Conservation (phyloP, 75 land plant genomes). For the Selaginella moellendorffii region DNA sequence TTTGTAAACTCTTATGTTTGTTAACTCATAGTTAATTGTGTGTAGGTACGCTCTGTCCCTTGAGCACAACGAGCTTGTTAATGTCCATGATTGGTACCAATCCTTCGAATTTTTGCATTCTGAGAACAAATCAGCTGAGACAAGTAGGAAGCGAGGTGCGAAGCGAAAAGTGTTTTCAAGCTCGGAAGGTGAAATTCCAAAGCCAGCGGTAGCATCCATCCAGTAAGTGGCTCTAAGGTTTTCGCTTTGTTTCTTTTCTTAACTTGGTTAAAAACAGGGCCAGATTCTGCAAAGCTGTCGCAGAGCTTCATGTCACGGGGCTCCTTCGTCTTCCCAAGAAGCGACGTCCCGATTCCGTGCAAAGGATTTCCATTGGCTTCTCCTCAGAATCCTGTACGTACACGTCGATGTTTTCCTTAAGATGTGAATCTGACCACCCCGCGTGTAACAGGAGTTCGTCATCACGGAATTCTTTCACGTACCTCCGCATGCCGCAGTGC, state of each 20-base stretch:
- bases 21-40: background rate
- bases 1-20: background rate
- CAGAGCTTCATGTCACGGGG: conserved; percentile 74
- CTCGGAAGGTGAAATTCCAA: conserved; percentile 22
- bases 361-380: conserved; percentile 69
- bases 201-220: conserved; percentile 31
- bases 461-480: too few relatives aligned
- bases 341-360: conserved; percentile 66
- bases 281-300: conserved; percentile 65
- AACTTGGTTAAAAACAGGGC: conserved; percentile 40
- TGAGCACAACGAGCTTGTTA: conserved; percentile 78
- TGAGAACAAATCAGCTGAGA: background rate
- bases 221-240: conserved; percentile 42
- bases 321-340: conserved; percentile 66
- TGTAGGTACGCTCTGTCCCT: conserved; percentile 58
- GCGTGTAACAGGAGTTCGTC: too few relatives aligned
- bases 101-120: conserved; percentile 29
- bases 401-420: too few relatives aligned
- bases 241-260: conserved; percentile 18
- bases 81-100: conserved; percentile 82
- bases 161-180: background rate
- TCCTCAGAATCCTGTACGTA: too few relatives aligned
- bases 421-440: too few relatives aligned
- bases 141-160: too few relatives aligned
- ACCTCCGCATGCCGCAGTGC: too few relatives aligned